Evolutionary conservation across 768 basidiomycete species (phyloP), one percentile per base, ranked within the genome.

Genomic region (Suillus spraguei): DNA sequence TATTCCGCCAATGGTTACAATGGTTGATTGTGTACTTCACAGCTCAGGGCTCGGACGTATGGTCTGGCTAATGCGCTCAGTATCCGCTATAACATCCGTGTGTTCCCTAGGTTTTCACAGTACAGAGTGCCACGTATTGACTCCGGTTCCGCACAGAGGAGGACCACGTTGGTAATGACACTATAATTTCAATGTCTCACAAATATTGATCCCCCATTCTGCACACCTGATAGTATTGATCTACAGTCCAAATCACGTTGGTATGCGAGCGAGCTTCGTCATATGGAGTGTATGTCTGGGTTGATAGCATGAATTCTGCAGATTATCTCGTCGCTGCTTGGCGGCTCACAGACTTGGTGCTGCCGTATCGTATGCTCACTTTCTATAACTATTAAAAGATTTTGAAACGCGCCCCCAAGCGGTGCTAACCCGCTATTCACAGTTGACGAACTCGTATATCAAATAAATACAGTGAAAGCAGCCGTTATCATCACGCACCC

Each of bases 231-330:
- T 66, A 90, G 89, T 88, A 9, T 77, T 88, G 62, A 69, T 89
- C 47, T 89, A 85, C 71, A 87, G 87, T 64, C 81, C 86, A 35
- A 91, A 91, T 70, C 86, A 89, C 67, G 70, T 89, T 47, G 88
- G 87, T 86, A 65, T 47, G 80, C 69, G 36, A 14, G 5, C n/a
- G 38, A 17, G 42, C 22, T 35, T 5, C 24, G 9, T 39, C 20
- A 50, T 22, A 17, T 42, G 33, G 42, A 22, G 60, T 22, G 32
- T 41, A 20, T 62, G 22, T 38, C 56, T 16, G 41, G 20, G 46
- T 36, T 52, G 36, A 24, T 52, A 22, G 24, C 44, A 39, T 33
- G 56, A 50, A 59, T 22, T 33, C 5, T 13, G 6, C 64, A 88
- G 82, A 88, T 75, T 85, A 86, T 65, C 79, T 84, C 2, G 73